Conservation (phyloP, 176 grass and related monocot genomes). For the Zea luxurians region DNA sequence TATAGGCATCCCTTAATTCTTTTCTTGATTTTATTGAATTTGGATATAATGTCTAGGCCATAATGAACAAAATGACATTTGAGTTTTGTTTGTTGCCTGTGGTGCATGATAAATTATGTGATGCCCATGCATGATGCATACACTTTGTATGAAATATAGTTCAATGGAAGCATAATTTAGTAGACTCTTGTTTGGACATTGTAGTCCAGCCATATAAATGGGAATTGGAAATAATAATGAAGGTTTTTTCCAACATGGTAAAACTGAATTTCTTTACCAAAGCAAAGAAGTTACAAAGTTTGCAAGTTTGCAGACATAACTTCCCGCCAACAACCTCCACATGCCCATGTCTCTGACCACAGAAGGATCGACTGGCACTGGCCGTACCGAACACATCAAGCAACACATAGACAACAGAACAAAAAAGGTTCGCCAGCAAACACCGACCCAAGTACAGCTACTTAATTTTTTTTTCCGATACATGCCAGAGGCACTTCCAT, state of each 20-base stretch:
- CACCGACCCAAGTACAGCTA: too few relatives aligned
- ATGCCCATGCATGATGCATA: not conserved
- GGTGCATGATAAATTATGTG: not conserved
- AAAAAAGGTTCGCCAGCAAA: too few relatives aligned
- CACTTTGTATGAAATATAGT: not conserved
- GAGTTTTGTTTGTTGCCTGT: not conserved
- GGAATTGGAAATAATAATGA: not conserved
- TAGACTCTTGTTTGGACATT: not conserved
- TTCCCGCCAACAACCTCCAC: too few relatives aligned
- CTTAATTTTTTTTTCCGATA: too few relatives aligned
- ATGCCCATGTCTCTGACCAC: too few relatives aligned
- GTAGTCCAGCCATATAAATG: not conserved
- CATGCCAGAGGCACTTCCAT: too few relatives aligned
- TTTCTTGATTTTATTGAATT: not conserved
- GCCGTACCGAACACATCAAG: too few relatives aligned
- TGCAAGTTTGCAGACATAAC: too few relatives aligned
- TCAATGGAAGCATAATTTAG: not conserved
- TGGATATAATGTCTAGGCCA: not conserved
- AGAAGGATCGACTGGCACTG: too few relatives aligned
- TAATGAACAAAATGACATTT: not conserved
- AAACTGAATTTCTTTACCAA: not conserved
- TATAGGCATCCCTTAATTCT: not conserved
- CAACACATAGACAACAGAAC: too few relatives aligned
- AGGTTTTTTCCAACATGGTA: not conserved
- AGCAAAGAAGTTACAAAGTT: not conserved